phyloP scores from a whole-genome alignment of 306 rosid genomes.

The Argentina anserina region DNA sequence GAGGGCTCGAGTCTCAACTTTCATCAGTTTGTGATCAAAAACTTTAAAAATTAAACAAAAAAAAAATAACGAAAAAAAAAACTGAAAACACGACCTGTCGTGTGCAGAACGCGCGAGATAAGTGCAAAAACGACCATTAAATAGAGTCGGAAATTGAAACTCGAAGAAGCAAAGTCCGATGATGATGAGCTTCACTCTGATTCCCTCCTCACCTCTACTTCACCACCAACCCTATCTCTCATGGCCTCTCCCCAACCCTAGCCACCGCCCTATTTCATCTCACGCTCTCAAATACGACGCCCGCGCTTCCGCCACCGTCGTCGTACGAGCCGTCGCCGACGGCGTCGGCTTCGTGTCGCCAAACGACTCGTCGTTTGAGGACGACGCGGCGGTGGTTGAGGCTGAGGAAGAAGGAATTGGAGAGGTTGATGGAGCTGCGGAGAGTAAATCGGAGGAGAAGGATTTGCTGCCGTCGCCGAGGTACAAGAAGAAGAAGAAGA shows the following conservation, averaged over 20 bases:
- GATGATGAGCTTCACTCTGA: slow-evolving; percentile 42
- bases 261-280: slow-evolving; percentile 18
- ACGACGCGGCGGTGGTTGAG: not conserved
- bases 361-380: slow-evolving; percentile 12
- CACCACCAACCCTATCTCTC: slow-evolving; percentile 26
- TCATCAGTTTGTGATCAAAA: too few relatives aligned
- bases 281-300: slow-evolving; percentile 9
- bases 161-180: not conserved
- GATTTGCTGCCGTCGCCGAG: slow-evolving; percentile 24
- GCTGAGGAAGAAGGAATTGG: slow-evolving; percentile 12
- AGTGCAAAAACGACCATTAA: not conserved
- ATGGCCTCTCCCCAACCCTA: slow-evolving; percentile 24
- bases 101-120: slow-evolving; percentile 7
- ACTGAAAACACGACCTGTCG: not conserved
- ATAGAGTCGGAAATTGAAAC: not conserved
- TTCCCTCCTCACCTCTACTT: slow-evolving; percentile 27
- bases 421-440: slow-evolving; percentile 26
- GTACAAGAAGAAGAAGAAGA: slow-evolving; percentile 47
- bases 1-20: too few relatives aligned
- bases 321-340: slow-evolving; percentile 28
- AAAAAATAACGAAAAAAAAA: too few relatives aligned
- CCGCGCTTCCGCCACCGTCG: not conserved
- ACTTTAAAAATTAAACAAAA: too few relatives aligned
- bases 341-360: slow-evolving; percentile 16
- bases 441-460: slow-evolving; percentile 21